These are phyloP conservation scores for Neotropicomus parvogracilis DNA, from an alignment of 1,284 basidiomycete species.

Conservation along the genomic window DNA sequence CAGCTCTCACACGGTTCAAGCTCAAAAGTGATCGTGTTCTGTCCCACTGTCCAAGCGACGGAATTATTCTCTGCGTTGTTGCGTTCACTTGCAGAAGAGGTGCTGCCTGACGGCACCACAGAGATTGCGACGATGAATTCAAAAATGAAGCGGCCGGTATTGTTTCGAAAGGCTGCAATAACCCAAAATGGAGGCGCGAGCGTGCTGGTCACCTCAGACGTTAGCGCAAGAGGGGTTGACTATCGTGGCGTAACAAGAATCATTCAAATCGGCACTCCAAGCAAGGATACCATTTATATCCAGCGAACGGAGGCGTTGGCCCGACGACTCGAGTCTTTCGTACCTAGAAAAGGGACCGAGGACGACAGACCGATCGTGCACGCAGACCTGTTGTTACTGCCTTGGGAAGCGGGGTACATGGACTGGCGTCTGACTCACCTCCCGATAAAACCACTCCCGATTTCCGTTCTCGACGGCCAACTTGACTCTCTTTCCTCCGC, in stretches of 20 bases:
- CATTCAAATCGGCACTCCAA: slow-evolving; percentile 87
- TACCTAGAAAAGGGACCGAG: slow-evolving; percentile 26
- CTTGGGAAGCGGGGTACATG: slow-evolving; percentile 80
- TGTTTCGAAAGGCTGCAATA: slow-evolving; percentile 62
- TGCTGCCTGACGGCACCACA: slow-evolving; percentile 52
- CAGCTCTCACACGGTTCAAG: slow-evolving; percentile 71
- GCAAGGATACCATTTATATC: slow-evolving; percentile 74
- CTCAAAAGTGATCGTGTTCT: slow-evolving; percentile 86
- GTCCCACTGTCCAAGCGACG: slow-evolving; percentile 87
- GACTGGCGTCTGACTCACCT: slow-evolving; percentile 63
- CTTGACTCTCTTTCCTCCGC: slow-evolving; percentile 14
- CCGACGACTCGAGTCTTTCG: slow-evolving; percentile 62
- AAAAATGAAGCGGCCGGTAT: slow-evolving; percentile 57
- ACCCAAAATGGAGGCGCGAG: slow-evolving; percentile 34
- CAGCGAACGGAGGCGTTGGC: slow-evolving; percentile 93
- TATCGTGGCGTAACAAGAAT: slow-evolving; percentile 91
- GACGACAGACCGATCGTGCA: slow-evolving; percentile 30
- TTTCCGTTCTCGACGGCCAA: slow-evolving; percentile 14
- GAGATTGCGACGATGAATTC: slow-evolving; percentile 85
- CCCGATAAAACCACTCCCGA: slow-evolving; percentile 63
- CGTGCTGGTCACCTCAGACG: slow-evolving; percentile 84
- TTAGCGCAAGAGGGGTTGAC: slow-evolving; percentile 88
- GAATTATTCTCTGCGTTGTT: slow-evolving; percentile 71
- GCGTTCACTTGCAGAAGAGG: slow-evolving; percentile 41
- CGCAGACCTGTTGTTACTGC: slow-evolving; percentile 83